Base-by-base conservation (phyloP, 2,329 filamentous ascomycete species). In the Paecilomyces dactylethromorphus region DNA sequence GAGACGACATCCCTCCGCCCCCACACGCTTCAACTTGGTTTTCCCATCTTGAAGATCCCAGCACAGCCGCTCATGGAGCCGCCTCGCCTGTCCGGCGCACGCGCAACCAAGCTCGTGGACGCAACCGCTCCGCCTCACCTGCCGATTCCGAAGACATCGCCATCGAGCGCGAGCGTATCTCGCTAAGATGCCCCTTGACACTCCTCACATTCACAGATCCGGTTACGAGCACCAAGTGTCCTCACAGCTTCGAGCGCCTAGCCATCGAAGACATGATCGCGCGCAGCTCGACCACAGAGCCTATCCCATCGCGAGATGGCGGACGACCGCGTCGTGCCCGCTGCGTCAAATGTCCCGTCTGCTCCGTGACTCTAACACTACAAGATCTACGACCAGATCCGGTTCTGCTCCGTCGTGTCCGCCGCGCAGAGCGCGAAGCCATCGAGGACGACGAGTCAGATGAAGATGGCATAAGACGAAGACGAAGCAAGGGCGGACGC, bases 1-100 rank as follows among this genome's bases (percentile, higher is more conserved):
- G 79, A n/a, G 77, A 83, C 56, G 75, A 81, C 2, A 79, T 79
- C 1, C 80, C 81, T 3, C 78, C 79, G 0, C 68, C 87, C 15
- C 82, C 85, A 0, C 78, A 83, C 55, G 71, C 82, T 10, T 81
- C 79, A 12, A 83, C 83, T 11, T 90, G 87, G 87, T 89, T 90
- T 68, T 68, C 74, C 3, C 78, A 80, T 12, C 74, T 81, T 58
- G 76, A 78, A 63, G 78, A 79, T 22, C 58, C 58, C 1, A 57
- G 51, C 58, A 56, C 59, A 3, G 33, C 39, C 31, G 7, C 69
- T 10, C 76, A 77, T 15, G 69, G 73, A 2, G 75, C 76, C 18
- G 77, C 78, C 11, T 53, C 55, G n/a, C 49, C 26, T 12, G 22
- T 67, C 76, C 26, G 78, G 77, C 2, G 65, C 67, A 39, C 51